Conservation (phyloP, 2,329 filamentous ascomycete species). For the Hymenoscyphus scutula region DNA sequence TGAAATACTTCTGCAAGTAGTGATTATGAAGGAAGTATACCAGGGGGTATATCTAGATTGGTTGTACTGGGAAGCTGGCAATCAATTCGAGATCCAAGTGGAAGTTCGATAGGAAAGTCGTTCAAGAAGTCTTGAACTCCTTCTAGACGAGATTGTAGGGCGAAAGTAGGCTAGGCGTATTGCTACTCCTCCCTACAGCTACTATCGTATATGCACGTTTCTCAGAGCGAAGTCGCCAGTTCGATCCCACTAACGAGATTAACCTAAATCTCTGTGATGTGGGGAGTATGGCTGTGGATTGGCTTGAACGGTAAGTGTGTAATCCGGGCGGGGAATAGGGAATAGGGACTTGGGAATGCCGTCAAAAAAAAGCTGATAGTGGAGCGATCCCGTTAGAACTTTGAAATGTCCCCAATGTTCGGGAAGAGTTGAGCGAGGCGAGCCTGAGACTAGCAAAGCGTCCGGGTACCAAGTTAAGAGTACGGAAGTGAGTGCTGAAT, state of each 20-base stretch:
- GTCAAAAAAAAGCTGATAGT: constrained; percentile 4
- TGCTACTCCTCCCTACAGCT: background rate
- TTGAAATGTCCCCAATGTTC: constrained; percentile 1
- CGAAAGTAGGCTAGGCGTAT: background rate
- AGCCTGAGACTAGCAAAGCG: background rate
- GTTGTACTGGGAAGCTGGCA: background rate
- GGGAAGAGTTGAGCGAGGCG: background rate
- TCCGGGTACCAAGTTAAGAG: background rate
- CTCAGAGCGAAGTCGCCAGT: background rate
- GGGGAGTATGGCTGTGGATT: background rate
- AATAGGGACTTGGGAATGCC: background rate
- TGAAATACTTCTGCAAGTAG: background rate
- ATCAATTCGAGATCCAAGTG: background rate
- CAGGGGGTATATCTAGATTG: too few species aligned
- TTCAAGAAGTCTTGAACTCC: background rate
- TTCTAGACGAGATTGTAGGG: background rate
- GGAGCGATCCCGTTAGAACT: background rate
- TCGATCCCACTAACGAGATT: background rate
- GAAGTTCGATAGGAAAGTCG: background rate
- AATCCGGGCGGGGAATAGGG: constrained; percentile 1
- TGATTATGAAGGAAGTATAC: background rate
- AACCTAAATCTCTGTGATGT: background rate
- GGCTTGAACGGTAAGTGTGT: background rate
- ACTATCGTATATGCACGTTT: background rate
- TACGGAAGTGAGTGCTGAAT: too few species aligned